These are phyloP conservation scores for Thozetella sp. DNA, from an alignment of 495 filamentous ascomycete species.

Conservation along the genomic window DNA sequence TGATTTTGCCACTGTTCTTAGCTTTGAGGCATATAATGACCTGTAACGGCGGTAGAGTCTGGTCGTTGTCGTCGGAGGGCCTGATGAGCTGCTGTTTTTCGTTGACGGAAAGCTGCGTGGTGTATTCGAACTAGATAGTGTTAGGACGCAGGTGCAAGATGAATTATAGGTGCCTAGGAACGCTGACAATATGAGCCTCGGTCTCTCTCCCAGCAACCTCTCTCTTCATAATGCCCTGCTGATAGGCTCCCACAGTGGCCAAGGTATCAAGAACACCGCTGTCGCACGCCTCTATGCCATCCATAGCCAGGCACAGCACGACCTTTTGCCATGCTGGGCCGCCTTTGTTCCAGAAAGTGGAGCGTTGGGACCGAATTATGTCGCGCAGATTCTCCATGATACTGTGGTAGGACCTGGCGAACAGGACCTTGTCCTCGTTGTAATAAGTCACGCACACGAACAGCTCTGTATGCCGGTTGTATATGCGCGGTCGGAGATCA, in stretches of 20 bases:
- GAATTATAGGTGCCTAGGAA: no score
- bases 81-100: conserved; percentile 94
- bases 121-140: conserved; percentile 99
- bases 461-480: conserved; percentile 96
- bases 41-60: conserved; percentile 90
- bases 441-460: conserved; percentile 98
- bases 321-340: conserved; percentile 99
- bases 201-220: conserved; percentile 98
- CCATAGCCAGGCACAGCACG: conserved; percentile 93
- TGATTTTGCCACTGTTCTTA: conserved; percentile 99
- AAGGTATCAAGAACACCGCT: conserved; percentile 92
- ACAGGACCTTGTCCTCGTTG: conserved; percentile 96
- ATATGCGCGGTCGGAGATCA: conserved; percentile 97
- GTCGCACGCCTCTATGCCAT: conserved; percentile 96
- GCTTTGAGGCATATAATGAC: conserved; percentile 99
- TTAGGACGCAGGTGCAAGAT: no score
- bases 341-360: conserved; percentile 99
- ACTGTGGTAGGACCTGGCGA: conserved; percentile 89
- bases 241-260: conserved; percentile 93
- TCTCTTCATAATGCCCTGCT: conserved; percentile 98
- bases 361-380: conserved; percentile 97
- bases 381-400: conserved; percentile 99
- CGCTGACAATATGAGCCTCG: conserved; percentile 88
- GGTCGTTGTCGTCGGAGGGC: conserved; percentile 82
- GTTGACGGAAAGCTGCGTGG: conserved; percentile 94